phyloP scores from a whole-genome alignment of 176 grass and related monocot species.

The Paspalum notatum region DNA sequence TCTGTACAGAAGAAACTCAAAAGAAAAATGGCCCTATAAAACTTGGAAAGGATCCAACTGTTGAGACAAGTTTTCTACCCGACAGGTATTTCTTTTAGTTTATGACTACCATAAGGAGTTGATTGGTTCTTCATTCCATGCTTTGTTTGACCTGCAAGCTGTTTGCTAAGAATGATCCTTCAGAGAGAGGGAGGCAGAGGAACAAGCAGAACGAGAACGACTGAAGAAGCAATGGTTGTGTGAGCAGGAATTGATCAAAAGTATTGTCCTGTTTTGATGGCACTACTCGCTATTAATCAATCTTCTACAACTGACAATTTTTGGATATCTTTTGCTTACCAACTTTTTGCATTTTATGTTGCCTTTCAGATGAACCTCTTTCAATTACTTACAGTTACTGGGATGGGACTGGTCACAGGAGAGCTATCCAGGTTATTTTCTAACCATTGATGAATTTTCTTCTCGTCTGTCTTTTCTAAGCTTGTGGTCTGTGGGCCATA shows the following conservation, averaged over 20 bases:
- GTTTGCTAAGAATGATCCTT: slow-evolving; percentile 90
- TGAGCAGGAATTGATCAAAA: slow-evolving; percentile 98
- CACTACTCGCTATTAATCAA: slow-evolving; percentile 5
- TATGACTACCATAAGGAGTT: slow-evolving; percentile 34
- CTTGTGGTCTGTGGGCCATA: background rate
- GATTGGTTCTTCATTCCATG: slow-evolving; percentile 28
- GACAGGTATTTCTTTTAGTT: slow-evolving; percentile 75
- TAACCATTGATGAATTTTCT: background rate
- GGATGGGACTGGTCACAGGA: slow-evolving; percentile 97
- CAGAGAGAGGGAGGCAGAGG: slow-evolving; percentile 98
- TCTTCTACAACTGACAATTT: slow-evolving; percentile 20
- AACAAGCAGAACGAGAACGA: slow-evolving; percentile 81
- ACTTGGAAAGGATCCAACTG: slow-evolving; percentile 90
- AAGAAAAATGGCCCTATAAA: slow-evolving; percentile 62
- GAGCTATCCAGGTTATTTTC: slow-evolving; percentile 72
- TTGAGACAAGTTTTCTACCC: slow-evolving; percentile 96
- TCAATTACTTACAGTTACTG: slow-evolving; percentile 99
- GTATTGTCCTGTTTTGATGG: slow-evolving; percentile 51
- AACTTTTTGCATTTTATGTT: slow-evolving; percentile 27
- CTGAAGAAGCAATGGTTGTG: slow-evolving; percentile 82
- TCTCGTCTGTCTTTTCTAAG: slow-evolving; percentile 8
- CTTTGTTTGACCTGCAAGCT: slow-evolving; percentile 68
- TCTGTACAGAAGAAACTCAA: slow-evolving; percentile 61
- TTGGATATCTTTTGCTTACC: slow-evolving; percentile 23
- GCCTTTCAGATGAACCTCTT: slow-evolving; percentile 82